Evolutionary conservation across 371 early-diverging fungal genomes (phyloP), one percentile per base, ranked within the genome.

Genomic region (Catenaria anguillulae): DNA sequence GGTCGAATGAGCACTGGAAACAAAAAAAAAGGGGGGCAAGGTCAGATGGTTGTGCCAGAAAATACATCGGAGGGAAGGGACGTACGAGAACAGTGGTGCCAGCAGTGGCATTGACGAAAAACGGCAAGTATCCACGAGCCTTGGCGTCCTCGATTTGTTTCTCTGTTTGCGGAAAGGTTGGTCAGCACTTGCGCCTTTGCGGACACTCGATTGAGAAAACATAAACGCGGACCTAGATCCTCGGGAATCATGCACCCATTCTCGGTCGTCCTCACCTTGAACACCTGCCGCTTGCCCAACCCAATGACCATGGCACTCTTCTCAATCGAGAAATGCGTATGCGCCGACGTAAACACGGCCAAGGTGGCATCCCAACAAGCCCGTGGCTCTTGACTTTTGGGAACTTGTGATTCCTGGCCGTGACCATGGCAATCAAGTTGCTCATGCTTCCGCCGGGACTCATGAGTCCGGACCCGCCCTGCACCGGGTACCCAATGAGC

Each of bases 51-150:
- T n/a, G n/a, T n/a, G n/a, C n/a, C n/a, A n/a, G n/a, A n/a, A n/a
- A n/a, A n/a, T n/a, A n/a, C n/a, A n/a, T n/a, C n/a, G n/a, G n/a
- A n/a, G n/a, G n/a, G n/a, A n/a, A n/a, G n/a, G n/a, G 42, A 42
- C 64, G 64, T 69, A 77, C 78, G 67, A 90, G 68, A 1, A 92
- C 91, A 4, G 91, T 92, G 0, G 92, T 90, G 33, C 91, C 92
- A 24, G 89, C 84, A 1, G 91, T 92, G 12, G 84, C 84, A 67
- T 87, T 87, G 65, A 92, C 80, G 65, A 89, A 88, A 65, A 88
- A 90, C 21, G 91, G 91, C 13, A 75, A 66, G 4, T 73, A 71
- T 12, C 75, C 79, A 2, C 62, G 33, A 13, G 56, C 70, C 21
- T 80, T 65, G 1, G 76, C 71, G 21, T 67, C 65, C 29, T 69